Base-by-base conservation (phyloP, 345 rosid genomes). In the Camelina laxa region DNA sequence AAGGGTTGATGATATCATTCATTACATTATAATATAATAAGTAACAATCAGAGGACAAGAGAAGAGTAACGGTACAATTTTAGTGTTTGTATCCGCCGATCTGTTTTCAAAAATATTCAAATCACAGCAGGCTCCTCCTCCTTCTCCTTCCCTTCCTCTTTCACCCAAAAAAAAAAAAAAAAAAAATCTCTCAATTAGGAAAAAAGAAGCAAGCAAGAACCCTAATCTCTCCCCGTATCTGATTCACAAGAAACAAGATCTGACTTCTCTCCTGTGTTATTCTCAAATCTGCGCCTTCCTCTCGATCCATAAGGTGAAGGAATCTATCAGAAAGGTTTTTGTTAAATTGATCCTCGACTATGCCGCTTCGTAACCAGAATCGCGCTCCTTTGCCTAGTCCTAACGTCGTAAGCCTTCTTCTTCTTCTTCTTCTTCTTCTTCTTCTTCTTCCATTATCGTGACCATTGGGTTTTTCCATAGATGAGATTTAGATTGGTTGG, bases 31-130 rank as follows among this genome's bases (percentile, higher is more conserved):
- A 33, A 33, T 33, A 31, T 6, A 31, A 31, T 31, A 31, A 31
- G 7, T 31, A 31, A 22, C 24, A 13, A 60, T 7, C 12, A 56
- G 63, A 41, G 30, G 12, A 39, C 11, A 45, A 33, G 9, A 8
- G 9, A 11, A 75, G 68, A 61, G 69, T 75, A 76, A 70, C 80
- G 80, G 54, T 76, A 76, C 33, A 54, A 21, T 62, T 69, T 54
- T 8, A 53, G 44, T 7, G 0, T 27, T 20, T 30, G 47, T 17
- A 16, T 42, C 49, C 75, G 49, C 75, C 17, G 65, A 69, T 62
- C 75, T 76, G 30, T 16, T 68, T 76, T 69, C 79, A 69, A 76
- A 69, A 76, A 75, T 4, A 61, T 75, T 69, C 42, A 69, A 76
- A 76, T 2, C 24, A 22, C 24, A 9, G 17, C 10, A 76, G 70